phyloP scores from a whole-genome alignment of 768 basidiomycete genomes.

The Rhodosporidiobolus sp. region DNA sequence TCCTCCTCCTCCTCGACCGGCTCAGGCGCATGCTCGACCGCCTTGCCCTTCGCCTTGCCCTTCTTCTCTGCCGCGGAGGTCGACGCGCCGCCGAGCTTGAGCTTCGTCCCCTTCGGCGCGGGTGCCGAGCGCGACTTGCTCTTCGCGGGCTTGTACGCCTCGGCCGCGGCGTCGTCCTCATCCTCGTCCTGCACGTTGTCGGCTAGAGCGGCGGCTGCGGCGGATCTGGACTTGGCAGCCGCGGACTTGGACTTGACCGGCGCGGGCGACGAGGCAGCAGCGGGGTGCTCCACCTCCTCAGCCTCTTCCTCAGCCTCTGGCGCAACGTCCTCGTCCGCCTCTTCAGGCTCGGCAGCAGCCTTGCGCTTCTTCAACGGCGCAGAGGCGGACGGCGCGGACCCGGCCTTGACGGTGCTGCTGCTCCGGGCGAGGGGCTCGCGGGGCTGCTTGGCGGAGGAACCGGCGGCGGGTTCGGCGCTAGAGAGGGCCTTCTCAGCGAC shows the following conservation, averaged over 20 bases:
- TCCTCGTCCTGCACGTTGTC: neutral
- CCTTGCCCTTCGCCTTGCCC: slow-evolving; percentile 1
- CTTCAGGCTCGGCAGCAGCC: neutral
- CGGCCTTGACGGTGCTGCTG: slow-evolving; percentile 24
- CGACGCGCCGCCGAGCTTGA: neutral
- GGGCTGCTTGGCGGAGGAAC: neutral
- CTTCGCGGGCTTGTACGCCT: neutral
- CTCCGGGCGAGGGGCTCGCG: neutral
- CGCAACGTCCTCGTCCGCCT: neutral
- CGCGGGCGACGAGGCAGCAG: neutral
- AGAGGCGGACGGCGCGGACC: neutral
- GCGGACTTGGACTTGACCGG: neutral
- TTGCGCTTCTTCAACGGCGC: slow-evolving; percentile 10
- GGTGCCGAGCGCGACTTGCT: neutral
- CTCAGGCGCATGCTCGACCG: neutral
- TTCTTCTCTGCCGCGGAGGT: neutral
- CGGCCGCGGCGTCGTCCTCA: neutral
- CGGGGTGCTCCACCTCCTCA: neutral
- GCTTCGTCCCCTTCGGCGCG: neutral
- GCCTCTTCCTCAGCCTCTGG: neutral
- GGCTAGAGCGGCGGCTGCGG: neutral
- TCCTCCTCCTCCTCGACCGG: neutral
- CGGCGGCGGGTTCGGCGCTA: slow-evolving; percentile 3
- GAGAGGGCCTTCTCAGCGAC: slow-evolving; percentile 7
- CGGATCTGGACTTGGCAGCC: neutral